A percentile compares a stretch with the other conserved stretches of the same genome.
Evolutionary conservation across 1,284 basidiomycete species (phyloP).

Genomic region (Coniferiporia sulphurascens): DNA sequence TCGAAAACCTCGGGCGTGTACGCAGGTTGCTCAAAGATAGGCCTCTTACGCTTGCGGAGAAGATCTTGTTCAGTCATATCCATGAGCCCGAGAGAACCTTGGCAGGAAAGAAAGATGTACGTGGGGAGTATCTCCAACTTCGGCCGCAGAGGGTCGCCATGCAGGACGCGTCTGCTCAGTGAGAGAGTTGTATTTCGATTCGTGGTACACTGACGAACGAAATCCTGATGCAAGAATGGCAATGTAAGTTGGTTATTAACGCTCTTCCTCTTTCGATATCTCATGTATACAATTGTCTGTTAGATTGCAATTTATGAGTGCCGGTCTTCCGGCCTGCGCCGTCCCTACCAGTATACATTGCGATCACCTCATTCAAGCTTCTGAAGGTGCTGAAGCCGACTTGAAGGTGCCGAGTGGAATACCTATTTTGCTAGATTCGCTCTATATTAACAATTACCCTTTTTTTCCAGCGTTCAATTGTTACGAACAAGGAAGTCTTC

Average conservation of each 20-base stretch:
- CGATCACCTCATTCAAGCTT: constrained; percentile 95
- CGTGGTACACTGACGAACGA: constrained; percentile 2
- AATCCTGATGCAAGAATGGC: constrained; percentile 55
- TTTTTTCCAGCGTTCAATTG: constrained; percentile 65
- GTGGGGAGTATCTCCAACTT: constrained; percentile 92
- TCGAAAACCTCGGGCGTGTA: constrained; percentile 72
- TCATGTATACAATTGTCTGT: constrained; percentile 5
- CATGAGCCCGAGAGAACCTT: constrained; percentile 75
- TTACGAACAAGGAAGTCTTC: constrained; percentile 94
- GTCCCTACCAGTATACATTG: constrained; percentile 92
- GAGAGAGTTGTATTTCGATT: constrained; percentile 27
- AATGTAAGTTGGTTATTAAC: constrained; percentile 44
- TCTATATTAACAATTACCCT: constrained; percentile 12
- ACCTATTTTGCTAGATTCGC: background rate
- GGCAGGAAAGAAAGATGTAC: constrained; percentile 59
- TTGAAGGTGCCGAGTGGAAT: constrained; percentile 50
- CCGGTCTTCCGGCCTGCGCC: constrained; percentile 79
- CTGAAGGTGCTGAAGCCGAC: constrained; percentile 77
- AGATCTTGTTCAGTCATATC: constrained; percentile 96
- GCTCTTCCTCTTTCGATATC: constrained; percentile 7
- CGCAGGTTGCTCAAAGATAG: constrained; percentile 62
- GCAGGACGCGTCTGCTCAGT: constrained; percentile 99
- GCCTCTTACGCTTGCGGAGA: constrained; percentile 91
- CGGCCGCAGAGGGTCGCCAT: constrained; percentile 93
- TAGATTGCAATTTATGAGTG: constrained; percentile 98